phyloP scores from a whole-genome alignment of 768 basidiomycete genomes.

The Lactarius sanguifluus region DNA sequence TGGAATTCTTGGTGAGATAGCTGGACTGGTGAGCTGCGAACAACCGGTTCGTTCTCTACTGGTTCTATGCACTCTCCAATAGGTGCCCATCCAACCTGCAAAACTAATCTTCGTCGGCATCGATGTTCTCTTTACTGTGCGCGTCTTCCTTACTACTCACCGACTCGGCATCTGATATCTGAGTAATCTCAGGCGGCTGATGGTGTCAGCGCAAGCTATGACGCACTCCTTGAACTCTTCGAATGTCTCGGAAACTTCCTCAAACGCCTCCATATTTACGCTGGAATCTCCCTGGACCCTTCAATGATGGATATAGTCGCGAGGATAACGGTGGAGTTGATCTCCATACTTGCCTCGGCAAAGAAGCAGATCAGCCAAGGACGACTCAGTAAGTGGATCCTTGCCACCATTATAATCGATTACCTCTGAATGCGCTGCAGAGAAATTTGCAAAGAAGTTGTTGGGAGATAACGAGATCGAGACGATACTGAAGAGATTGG shows the following conservation, averaged over 20 bases:
- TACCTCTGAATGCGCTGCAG: not conserved
- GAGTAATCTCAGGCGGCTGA: conserved; percentile 1
- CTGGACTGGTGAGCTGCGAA: not conserved
- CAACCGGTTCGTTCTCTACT: not conserved
- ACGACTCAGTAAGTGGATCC: conserved; percentile 5
- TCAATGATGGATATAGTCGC: conserved; percentile 9
- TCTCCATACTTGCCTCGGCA: conserved; percentile 11
- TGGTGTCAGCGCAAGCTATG: conserved; percentile 12
- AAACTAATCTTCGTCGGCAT: not conserved
- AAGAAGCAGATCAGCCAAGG: conserved; percentile 12
- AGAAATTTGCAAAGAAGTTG: conserved; percentile 11
- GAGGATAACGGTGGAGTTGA: conserved; percentile 12
- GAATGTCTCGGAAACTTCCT: conserved; percentile 11
- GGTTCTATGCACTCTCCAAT: not conserved
- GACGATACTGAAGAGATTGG: conserved; percentile 4
- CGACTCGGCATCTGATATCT: not conserved
- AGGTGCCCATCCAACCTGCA: not conserved
- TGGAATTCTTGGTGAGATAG: not conserved
- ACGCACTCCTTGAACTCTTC: conserved; percentile 17
- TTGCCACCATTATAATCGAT: not conserved
- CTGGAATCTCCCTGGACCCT: not conserved
- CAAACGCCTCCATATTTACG: conserved; percentile 3
- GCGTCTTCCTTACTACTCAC: not conserved
- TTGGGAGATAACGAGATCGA: conserved; percentile 10
- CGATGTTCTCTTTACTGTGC: conserved; percentile 6